Evolutionary conservation across 2,329 filamentous ascomycete genomes (phyloP), one percentile per base, ranked within the genome.

Genomic region (Phoma herbarum): DNA sequence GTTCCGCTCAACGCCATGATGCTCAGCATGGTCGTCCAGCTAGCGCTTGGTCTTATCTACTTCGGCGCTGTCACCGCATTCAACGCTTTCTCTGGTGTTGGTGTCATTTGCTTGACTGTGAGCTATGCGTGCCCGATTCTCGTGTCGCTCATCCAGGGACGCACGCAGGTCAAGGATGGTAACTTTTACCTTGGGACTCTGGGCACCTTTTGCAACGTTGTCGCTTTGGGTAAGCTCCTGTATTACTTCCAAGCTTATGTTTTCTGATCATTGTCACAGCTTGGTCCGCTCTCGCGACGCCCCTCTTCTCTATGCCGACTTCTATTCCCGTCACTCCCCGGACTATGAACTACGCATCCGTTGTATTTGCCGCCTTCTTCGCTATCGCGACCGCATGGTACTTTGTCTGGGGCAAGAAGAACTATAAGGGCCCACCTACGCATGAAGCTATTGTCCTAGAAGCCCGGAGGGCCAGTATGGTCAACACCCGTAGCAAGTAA

Each of bases 301-400:
- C 89, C 1, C 83, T 92, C 16, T 92, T 92, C 81, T 92, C 87
- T 76, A 90, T 90, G 87, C 89, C 88, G 0, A 83, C 86, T 0
- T 77, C 77, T 42, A 78, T 90, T n/a, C 86, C 86, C 6, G 86
- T 90, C 37, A 83, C 82, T 0, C 76, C 83, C 5, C 72, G 77
- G 18, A 82, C 80, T 35, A 88, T 91, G 81, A 92, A 92, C 81
- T 92, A 91, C 75, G 89, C 89, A 1, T 87, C 87, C 16, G 89
- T 88, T 31, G 89, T 92, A 16, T 90, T 92, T 66, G 84, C 89
- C 25, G 87, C 82, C 6, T 88, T 90, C 61, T 83, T 85, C 53
- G 48, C 80, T 35, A 82, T 91, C 57, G 85, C 89, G 1, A 82
- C 81, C 10, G 74, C 78, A 9, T 92, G 89, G 88, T 92, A 92